These are phyloP conservation scores for Pseudogymnoascus sp. DNA, from an alignment of 2,329 filamentous ascomycete species.

Conservation along the genomic window DNA sequence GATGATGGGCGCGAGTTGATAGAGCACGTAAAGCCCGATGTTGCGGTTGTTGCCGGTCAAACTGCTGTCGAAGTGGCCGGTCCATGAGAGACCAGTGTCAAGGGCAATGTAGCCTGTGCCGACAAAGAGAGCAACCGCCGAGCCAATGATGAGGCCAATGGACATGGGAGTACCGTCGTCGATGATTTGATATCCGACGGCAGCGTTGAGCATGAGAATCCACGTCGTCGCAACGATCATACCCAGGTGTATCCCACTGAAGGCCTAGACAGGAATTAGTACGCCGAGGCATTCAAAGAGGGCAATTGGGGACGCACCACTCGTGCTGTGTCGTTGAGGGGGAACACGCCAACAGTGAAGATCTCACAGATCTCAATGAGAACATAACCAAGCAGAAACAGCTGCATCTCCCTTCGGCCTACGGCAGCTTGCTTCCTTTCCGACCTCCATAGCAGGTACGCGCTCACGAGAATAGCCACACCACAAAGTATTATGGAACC, in stretches of 20 bases:
- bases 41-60: slow-evolving; percentile 55
- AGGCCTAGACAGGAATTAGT: slow-evolving; percentile 47
- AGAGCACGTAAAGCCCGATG: slow-evolving; percentile 87
- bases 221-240: slow-evolving; percentile 81
- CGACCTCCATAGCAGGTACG: slow-evolving; percentile 67
- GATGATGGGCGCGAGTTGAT: slow-evolving; percentile 79
- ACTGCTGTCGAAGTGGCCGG: slow-evolving; percentile 63
- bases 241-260: slow-evolving; percentile 83
- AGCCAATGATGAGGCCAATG: slow-evolving; percentile 63
- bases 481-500: slow-evolving; percentile 82
- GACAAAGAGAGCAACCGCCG: slow-evolving; percentile 65
- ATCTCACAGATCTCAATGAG: slow-evolving; percentile 91
- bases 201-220: slow-evolving; percentile 84
- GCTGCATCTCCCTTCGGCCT: slow-evolving; percentile 91
- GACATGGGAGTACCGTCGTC: slow-evolving; percentile 89
- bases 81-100: slow-evolving; percentile 85
- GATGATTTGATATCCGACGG: slow-evolving; percentile 86
- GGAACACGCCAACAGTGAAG: slow-evolving; percentile 87
- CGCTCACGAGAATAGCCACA: slow-evolving; percentile 61
- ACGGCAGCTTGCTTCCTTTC: slow-evolving; percentile 90
- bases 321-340: slow-evolving; percentile 60
- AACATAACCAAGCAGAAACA: slow-evolving; percentile 82
- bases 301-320: slow-evolving; percentile 46
- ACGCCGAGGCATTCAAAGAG: background rate
- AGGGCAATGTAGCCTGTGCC: slow-evolving; percentile 94